Conservation (phyloP, 106 monocot genomes). For the Dendrobium huoshanense region DNA sequence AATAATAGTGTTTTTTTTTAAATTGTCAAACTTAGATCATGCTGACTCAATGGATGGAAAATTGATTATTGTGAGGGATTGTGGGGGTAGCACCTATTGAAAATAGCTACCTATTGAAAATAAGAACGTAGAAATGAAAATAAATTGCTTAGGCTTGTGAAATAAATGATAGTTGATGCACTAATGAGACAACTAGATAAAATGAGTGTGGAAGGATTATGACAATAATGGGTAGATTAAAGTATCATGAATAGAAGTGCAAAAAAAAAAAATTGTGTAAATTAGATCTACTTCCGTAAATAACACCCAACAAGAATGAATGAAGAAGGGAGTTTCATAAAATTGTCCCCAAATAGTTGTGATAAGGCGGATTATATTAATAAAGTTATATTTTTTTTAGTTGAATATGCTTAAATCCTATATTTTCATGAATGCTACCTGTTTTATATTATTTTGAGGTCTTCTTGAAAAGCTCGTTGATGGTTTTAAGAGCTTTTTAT, state of each 20-base stretch:
- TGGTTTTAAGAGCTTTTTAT: background rate
- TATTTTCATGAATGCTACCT: background rate
- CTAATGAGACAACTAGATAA: background rate
- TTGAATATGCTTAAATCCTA: background rate
- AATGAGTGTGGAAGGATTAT: background rate
- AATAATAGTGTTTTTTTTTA: background rate
- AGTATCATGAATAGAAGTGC: background rate
- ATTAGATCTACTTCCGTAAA: background rate
- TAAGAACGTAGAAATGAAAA: background rate
- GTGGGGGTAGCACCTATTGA: background rate
- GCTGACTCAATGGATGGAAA: background rate
- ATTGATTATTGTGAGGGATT: background rate
- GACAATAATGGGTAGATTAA: background rate
- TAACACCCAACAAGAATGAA: background rate
- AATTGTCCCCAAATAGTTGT: background rate
- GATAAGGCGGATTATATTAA: too few species aligned
- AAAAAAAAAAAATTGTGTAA: background rate
- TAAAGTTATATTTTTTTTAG: background rate
- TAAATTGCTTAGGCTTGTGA: background rate
- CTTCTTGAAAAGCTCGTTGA: background rate
- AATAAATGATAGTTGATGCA: background rate
- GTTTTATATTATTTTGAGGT: background rate
- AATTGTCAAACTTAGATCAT: background rate
- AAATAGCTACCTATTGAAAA: background rate
- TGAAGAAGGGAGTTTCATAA: background rate